Evolutionary conservation across 2,329 filamentous ascomycete genomes (phyloP).

Genomic region (Neopestalotiopsis sp.): DNA sequence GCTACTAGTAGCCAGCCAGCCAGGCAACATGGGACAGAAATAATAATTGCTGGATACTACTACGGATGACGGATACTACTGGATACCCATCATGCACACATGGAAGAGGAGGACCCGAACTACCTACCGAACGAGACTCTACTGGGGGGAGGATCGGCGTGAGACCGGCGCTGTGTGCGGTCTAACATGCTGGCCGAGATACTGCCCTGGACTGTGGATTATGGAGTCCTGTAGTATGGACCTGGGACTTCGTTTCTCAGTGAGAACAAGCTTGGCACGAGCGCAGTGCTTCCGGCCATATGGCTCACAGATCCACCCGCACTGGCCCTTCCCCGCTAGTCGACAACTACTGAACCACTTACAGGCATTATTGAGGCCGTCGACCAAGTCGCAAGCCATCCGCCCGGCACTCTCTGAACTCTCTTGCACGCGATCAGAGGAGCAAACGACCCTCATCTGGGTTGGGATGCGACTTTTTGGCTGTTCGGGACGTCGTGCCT

Average conservation of each 20-base stretch:
- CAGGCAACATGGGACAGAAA: background rate
- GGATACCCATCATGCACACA: background rate
- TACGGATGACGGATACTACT: background rate
- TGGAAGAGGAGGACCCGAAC: background rate
- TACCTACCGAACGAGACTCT: background rate
- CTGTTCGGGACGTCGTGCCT: background rate
- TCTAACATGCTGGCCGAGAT: background rate
- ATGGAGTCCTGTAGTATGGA: background rate
- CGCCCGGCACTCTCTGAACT: background rate
- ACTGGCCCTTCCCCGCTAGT: slow-evolving; percentile 8
- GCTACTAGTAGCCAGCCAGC: background rate
- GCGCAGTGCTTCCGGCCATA: slow-evolving; percentile 10
- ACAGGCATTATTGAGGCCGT: slow-evolving; percentile 6
- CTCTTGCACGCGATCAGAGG: background rate
- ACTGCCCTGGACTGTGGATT: background rate
- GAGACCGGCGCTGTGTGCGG: slow-evolving; percentile 11
- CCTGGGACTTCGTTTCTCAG: background rate
- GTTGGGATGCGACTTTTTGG: background rate
- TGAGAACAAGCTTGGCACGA: background rate
- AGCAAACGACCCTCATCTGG: background rate
- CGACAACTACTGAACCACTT: slow-evolving; percentile 5
- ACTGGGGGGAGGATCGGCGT: slow-evolving; percentile 7
- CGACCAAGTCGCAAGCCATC: background rate
- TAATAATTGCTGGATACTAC: background rate
- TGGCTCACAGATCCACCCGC: slow-evolving; percentile 7